Evolutionary conservation across 257 asterid species (phyloP).

Genomic region (Catharanthus roseus): DNA sequence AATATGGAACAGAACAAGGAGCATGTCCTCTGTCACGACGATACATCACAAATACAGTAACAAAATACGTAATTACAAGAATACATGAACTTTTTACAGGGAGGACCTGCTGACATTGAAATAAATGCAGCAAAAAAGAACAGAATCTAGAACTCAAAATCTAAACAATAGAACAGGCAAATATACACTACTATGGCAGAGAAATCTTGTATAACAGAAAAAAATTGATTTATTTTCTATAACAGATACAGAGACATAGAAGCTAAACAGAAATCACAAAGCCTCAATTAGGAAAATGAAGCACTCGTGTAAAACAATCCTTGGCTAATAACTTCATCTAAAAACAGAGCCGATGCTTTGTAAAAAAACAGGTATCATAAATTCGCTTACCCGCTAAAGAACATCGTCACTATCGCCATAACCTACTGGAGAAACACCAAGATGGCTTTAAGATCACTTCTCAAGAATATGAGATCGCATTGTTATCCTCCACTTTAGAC

Average conservation of each 20-base stretch:
- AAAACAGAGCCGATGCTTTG: background rate
- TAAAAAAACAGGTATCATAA: background rate
- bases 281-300: background rate
- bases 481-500: background rate
- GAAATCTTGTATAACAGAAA: background rate
- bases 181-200: background rate
- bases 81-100: background rate
- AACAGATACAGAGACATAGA: background rate
- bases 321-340: background rate
- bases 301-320: background rate
- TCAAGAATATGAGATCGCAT: background rate
- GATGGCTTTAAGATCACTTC: slow-evolving; percentile 3
- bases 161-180: background rate
- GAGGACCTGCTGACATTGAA: background rate
- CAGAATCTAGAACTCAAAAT: background rate
- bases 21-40: background rate
- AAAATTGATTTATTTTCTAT: background rate
- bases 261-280: background rate
- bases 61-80: background rate
- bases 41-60: background rate
- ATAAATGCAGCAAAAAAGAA: slow-evolving; percentile 1
- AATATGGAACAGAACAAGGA: background rate
- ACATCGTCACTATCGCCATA: background rate
- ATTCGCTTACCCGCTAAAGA: background rate
- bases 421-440: background rate